These are phyloP conservation scores for Pleurotus citrinopileatus DNA, from an alignment of 768 basidiomycete species.

Conservation along the genomic window DNA sequence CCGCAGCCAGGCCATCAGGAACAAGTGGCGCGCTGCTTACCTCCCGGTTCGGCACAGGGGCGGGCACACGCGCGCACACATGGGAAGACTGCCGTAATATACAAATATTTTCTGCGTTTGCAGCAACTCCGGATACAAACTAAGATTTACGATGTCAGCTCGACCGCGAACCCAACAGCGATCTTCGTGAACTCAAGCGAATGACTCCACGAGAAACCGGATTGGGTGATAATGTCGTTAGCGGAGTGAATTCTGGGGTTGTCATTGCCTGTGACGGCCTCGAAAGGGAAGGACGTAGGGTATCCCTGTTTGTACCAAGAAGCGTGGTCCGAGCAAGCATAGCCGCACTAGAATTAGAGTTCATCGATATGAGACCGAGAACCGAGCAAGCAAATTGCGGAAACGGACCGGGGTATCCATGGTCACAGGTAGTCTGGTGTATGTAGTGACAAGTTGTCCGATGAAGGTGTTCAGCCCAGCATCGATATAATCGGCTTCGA, in stretches of 20 bases:
- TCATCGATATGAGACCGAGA: background rate
- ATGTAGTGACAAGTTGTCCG: background rate
- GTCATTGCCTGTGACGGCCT: conserved; percentile 21
- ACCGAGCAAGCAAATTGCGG: background rate
- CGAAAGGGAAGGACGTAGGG: conserved; percentile 32
- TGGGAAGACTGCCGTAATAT: background rate
- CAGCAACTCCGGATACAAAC: background rate
- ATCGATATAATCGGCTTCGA: conserved; percentile 13
- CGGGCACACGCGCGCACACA: conserved; percentile 22
- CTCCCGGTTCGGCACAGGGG: conserved; percentile 38
- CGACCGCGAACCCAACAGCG: conserved; percentile 16
- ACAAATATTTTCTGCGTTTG: background rate
- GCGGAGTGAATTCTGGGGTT: conserved; percentile 38
- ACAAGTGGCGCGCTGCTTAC: conserved; percentile 24
- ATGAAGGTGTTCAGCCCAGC: conserved; percentile 6
- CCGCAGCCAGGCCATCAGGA: no score
- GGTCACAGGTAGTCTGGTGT: conserved; percentile 4
- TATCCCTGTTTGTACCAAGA: conserved; percentile 64
- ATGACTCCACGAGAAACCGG: conserved; percentile 55
- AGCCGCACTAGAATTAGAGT: conserved; percentile 45
- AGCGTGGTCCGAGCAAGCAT: conserved; percentile 71
- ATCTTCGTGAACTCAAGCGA: conserved; percentile 62
- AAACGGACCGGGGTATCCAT: conserved; percentile 23
- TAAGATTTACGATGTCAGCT: conserved; percentile 2
- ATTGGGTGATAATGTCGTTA: conserved; percentile 32